Evolutionary conservation across 495 filamentous ascomycete genomes (phyloP).

Genomic region (Aspergillus funiculosus): DNA sequence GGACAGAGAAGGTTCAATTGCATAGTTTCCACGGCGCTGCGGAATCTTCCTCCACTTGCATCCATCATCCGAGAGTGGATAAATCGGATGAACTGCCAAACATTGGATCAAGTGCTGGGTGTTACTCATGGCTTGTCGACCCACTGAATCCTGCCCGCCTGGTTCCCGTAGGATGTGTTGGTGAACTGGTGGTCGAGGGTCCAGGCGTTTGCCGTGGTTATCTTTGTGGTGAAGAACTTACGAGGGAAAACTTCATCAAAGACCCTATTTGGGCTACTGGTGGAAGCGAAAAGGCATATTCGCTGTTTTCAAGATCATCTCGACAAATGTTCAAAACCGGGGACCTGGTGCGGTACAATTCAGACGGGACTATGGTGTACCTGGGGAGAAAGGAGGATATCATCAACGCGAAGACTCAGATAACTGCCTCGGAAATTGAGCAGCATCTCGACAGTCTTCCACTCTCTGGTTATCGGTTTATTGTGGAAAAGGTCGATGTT

Average conservation of each 20-base stretch:
- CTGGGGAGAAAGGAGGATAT: slow-evolving; percentile 43
- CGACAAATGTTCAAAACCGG: slow-evolving; percentile 42
- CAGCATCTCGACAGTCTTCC: slow-evolving; percentile 18
- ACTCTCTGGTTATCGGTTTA: slow-evolving; percentile 15
- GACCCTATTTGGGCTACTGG: slow-evolving; percentile 24
- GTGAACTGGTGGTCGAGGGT: slow-evolving; percentile 60
- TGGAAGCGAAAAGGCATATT: neutral
- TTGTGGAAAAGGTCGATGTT: slow-evolving; percentile 23
- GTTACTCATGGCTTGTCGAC: slow-evolving; percentile 52
- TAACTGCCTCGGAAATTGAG: slow-evolving; percentile 47
- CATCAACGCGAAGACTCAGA: slow-evolving; percentile 41
- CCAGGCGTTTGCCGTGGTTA: slow-evolving; percentile 49
- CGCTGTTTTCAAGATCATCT: neutral
- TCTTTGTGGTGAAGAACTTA: slow-evolving; percentile 38
- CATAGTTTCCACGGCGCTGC: slow-evolving; percentile 33
- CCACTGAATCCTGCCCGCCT: slow-evolving; percentile 46
- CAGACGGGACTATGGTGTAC: slow-evolving; percentile 42
- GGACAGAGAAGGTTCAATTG: slow-evolving; percentile 18
- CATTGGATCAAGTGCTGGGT: slow-evolving; percentile 26
- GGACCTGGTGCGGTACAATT: slow-evolving; percentile 49
- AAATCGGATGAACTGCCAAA: slow-evolving; percentile 8
- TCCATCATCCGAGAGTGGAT: slow-evolving; percentile 14
- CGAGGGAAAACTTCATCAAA: slow-evolving; percentile 41
- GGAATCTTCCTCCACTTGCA: slow-evolving; percentile 32
- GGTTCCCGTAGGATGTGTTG: slow-evolving; percentile 52